Percentiles rank a stretch among this genome's conserved stretches.
Conservation (phyloP, 2,329 filamentous ascomycete species). For the Mycosphaerella arachidis region DNA sequence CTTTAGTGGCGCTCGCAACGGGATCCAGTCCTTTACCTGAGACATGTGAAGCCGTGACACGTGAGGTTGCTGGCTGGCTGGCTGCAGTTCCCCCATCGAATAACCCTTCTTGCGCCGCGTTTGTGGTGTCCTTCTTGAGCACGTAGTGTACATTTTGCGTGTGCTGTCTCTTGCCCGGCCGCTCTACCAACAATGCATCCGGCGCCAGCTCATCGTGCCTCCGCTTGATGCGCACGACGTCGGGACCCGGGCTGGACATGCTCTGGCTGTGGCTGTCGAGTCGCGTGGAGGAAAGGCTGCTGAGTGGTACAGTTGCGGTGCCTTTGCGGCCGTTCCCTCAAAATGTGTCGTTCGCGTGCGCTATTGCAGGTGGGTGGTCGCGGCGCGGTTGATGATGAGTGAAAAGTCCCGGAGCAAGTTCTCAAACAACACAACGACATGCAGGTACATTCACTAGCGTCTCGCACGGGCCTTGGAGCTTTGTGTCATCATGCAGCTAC, state of each 20-base stretch:
- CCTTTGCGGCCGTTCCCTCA: too few species aligned
- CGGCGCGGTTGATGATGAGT: background rate
- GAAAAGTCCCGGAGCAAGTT: background rate
- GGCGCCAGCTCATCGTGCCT: conserved; percentile 26
- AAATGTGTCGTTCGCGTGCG: too few species aligned
- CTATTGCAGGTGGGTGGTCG: too few species aligned
- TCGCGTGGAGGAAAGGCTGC: too few species aligned
- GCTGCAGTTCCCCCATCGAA: conserved; percentile 5
- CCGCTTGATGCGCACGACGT: conserved; percentile 28
- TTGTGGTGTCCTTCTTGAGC: conserved; percentile 12
- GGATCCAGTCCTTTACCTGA: conserved; percentile 15
- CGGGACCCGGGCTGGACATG: conserved; percentile 21
- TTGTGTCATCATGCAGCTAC: background rate
- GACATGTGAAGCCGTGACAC: conserved; percentile 6
- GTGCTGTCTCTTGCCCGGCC: conserved; percentile 23
- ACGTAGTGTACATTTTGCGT: conserved; percentile 18
- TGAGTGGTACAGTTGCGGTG: too few species aligned
- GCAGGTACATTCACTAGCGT: background rate
- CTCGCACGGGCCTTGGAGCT: background rate
- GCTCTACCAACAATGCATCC: conserved; percentile 26
- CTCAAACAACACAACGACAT: background rate
- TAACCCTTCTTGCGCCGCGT: conserved; percentile 9
- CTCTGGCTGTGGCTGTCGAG: background rate
- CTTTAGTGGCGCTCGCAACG: conserved; percentile 4
- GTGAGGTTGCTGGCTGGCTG: background rate